Conservation (phyloP, 2,329 filamentous ascomycete genomes). For the Colletotrichum simmondsii region DNA sequence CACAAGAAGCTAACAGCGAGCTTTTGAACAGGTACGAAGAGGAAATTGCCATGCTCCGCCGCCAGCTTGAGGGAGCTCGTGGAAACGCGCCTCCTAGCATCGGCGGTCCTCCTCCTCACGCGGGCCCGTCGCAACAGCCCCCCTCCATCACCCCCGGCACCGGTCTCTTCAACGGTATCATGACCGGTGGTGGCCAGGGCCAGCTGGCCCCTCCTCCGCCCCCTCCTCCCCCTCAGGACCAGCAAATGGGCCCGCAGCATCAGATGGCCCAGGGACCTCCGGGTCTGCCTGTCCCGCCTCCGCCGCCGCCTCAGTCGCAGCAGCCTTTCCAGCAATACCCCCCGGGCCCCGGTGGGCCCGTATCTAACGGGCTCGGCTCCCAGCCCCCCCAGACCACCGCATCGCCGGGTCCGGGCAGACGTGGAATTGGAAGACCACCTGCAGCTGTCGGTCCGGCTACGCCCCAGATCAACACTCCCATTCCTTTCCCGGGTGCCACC, state of each 20-base stretch:
- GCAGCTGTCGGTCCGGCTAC: constrained; percentile 79
- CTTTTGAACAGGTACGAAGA: constrained; percentile 82
- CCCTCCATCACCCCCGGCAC: constrained; percentile 92
- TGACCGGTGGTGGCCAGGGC: constrained; percentile 87
- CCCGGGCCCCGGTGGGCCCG: constrained; percentile 62
- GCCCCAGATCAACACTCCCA: constrained; percentile 89
- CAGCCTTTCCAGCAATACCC: constrained; percentile 79
- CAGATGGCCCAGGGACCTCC: constrained; percentile 80
- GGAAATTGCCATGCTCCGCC: constrained; percentile 85
- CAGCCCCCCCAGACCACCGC: constrained; percentile 87
- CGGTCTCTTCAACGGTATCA: constrained; percentile 94
- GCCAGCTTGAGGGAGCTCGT: constrained; percentile 84
- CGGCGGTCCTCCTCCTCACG: constrained; percentile 77
- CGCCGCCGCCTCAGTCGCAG: constrained; percentile 71
- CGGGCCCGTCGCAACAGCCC: constrained; percentile 83
- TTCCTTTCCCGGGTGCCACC: constrained; percentile 84
- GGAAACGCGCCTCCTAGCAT: constrained; percentile 69
- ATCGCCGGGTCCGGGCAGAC: constrained; percentile 85
- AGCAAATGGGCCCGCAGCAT: constrained; percentile 63
- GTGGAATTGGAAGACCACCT: constrained; percentile 74
- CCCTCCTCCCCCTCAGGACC: constrained; percentile 68
- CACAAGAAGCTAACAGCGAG: constrained; percentile 32
- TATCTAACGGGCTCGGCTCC: constrained; percentile 78
- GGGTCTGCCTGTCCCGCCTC: constrained; percentile 67
- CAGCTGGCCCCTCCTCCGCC: constrained; percentile 86